These are phyloP conservation scores for Ophiostoma pallidulum DNA, from an alignment of 2,329 filamentous ascomycete genomes.

Conservation along the genomic window DNA sequence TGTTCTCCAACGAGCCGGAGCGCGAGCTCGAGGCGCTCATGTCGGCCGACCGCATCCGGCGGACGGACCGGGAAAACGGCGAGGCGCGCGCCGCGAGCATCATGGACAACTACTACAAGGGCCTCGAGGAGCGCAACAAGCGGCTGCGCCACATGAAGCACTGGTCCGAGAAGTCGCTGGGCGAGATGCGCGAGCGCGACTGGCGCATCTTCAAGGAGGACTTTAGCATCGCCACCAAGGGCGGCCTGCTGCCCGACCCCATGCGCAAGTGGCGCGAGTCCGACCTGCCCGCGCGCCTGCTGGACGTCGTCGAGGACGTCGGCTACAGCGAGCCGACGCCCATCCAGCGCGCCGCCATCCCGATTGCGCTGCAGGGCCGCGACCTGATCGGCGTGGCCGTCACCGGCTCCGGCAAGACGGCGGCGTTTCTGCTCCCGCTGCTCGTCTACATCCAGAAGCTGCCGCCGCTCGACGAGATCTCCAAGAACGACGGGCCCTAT, in stretches of 20 bases:
- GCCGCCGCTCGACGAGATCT: slow-evolving; percentile 71
- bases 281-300: slow-evolving; percentile 61
- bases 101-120: slow-evolving; percentile 73
- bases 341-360: slow-evolving; percentile 89
- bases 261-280: slow-evolving; percentile 95
- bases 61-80: slow-evolving; percentile 65
- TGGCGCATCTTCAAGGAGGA: slow-evolving; percentile 99
- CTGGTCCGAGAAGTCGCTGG: slow-evolving; percentile 87
- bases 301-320: slow-evolving; percentile 73
- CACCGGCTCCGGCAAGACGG: slow-evolving; percentile 97
- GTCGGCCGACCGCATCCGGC: slow-evolving; percentile 32
- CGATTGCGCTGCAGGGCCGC: slow-evolving; percentile 82
- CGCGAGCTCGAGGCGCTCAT: slow-evolving; percentile 15
- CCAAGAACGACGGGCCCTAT: slow-evolving; percentile 91
- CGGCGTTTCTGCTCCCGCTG: slow-evolving; percentile 83
- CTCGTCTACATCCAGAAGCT: slow-evolving; percentile 91
- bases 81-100: slow-evolving; percentile 67
- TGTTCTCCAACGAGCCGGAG: slow-evolving; percentile 12
- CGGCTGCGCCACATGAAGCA: slow-evolving; percentile 72
- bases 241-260: slow-evolving; percentile 82
- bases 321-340: slow-evolving; percentile 88
- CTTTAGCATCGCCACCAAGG: slow-evolving; percentile 92
- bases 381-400: slow-evolving; percentile 98
- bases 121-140: slow-evolving; percentile 61
- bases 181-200: slow-evolving; percentile 93